Base-by-base conservation (phyloP, 202 grass and related monocot species). In the Zizania palustris region DNA sequence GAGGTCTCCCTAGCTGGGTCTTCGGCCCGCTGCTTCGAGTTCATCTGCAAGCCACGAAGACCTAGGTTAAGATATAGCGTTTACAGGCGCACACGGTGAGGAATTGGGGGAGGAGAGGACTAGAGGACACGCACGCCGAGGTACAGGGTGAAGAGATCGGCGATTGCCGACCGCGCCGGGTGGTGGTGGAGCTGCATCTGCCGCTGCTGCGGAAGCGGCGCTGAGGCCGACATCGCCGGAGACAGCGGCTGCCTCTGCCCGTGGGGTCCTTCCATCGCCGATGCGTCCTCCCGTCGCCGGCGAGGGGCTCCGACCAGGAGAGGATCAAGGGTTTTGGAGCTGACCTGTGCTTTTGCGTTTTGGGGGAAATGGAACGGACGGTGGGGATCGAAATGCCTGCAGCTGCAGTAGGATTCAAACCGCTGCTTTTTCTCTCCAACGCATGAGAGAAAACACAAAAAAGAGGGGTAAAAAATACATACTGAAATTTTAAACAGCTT, bases 141-240 rank as follows among this genome's bases (percentile, higher is more conserved):
- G 67, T 98, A 94, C n/a, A 94, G 80, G 82, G 88, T 92, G 89
- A 98, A 94, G 85, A 98, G 95, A 82, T 98, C 91, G 77, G 61
- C 73, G 72, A 97, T 84, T 76, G 91, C 89, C 64, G 87, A 40
- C 43, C 81, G 83, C 53, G 91, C 76, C 16, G 91, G 89, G 60
- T 94, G 95, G 71, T 86, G 88, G 80, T 89, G 90, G 45, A 78
- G 77, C 49, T 88, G 86, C 76, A 88, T 80, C 86, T 88, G 86
- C 71, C 81, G 81, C 71, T 88, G 86, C 65, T 71, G 86, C 13
- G 55, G 81, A 9, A 75, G 13, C 57, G 65, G 57, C 16, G 57
- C 20, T 11, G 81, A 75, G 20, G 65, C 81, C 41, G 86, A 80
- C 16, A 84, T 72, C 41, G 71, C 70, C 58, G 86, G 86, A 1